Conservation (phyloP, 2,329 filamentous ascomycete species). For the Sarocladiaceae sp. region DNA sequence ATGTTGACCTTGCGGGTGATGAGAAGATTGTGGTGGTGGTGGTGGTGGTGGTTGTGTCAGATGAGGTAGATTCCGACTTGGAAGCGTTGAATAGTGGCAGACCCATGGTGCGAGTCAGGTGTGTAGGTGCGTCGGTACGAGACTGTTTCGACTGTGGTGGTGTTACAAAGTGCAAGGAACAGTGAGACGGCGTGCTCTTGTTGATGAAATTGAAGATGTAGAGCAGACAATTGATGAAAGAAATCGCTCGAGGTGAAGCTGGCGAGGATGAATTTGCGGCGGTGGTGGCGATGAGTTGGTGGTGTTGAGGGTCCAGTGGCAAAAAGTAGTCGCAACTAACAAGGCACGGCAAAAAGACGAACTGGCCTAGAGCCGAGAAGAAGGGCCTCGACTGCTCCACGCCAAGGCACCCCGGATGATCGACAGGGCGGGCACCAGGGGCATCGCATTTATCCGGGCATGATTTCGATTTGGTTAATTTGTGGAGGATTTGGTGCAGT, state of each 20-base stretch:
- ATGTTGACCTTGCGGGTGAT: conserved; percentile 2
- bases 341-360: too few species aligned
- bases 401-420: too few species aligned
- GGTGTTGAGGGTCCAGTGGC: background rate
- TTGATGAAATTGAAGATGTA: conserved; percentile 1
- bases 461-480: too few species aligned
- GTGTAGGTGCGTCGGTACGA: background rate
- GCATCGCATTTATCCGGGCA: too few species aligned
- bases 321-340: too few species aligned
- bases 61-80: background rate
- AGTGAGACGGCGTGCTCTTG: background rate
- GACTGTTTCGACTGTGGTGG: background rate
- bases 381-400: background rate
- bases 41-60: conserved; percentile 10
- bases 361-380: background rate
- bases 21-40: conserved; percentile 6
- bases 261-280: background rate
- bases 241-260: background rate
- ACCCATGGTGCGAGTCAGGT: conserved; percentile 21
- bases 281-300: background rate
- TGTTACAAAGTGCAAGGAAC: too few species aligned
- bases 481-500: too few species aligned
- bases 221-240: background rate
- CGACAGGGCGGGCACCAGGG: too few species aligned
- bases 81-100: conserved; percentile 18